Conservation (phyloP, 352 stramenopile genomes). For the Phytophthora agathidicida region DNA sequence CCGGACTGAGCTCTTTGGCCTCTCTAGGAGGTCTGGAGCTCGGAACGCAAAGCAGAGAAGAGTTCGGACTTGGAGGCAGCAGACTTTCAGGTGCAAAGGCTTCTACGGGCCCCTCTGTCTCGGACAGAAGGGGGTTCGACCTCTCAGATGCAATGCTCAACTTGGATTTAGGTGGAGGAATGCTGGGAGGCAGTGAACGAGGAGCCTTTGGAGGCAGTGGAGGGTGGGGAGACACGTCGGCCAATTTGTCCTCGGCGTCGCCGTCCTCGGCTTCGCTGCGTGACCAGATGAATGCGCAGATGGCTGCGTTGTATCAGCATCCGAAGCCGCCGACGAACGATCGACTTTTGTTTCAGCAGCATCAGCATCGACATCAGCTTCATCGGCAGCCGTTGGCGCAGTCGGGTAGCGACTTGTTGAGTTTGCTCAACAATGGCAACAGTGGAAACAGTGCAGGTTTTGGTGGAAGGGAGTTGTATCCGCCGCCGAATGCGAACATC, state of each 20-base stretch:
- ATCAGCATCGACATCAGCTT: conserved; percentile 23
- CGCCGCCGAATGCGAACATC: conserved; percentile 19
- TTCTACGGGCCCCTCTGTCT: conserved; percentile 6
- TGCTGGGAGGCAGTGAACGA: conserved; percentile 11
- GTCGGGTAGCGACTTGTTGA: conserved; percentile 43
- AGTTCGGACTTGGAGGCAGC: conserved; percentile 13
- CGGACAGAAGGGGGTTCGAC: conserved; percentile 31
- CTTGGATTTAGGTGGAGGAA: conserved; percentile 33
- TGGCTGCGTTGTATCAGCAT: conserved; percentile 73
- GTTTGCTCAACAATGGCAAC: conserved; percentile 38
- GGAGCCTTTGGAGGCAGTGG: conserved; percentile 5
- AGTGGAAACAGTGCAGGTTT: conserved; percentile 20
- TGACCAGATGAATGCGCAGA: conserved; percentile 83
- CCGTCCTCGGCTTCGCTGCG: conserved; percentile 41
- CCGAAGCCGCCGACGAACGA: conserved; percentile 17
- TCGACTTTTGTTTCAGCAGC: conserved; percentile 27
- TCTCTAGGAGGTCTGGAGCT: conserved; percentile 29
- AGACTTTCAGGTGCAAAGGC: conserved; percentile 12
- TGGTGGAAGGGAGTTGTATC: conserved; percentile 13
- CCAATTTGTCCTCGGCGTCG: conserved; percentile 27
- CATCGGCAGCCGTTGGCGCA: conserved; percentile 40
- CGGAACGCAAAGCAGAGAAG: conserved; percentile 4
- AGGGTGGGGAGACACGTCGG: conserved; percentile 17
- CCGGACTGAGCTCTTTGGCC: conserved; percentile 18
- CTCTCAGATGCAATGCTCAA: conserved; percentile 54